A percentile compares a stretch with the other conserved stretches of the same genome.
These are phyloP conservation scores for Phylloporus sp. DNA, from an alignment of 1,284 basidiomycete species.

Conservation along the genomic window DNA sequence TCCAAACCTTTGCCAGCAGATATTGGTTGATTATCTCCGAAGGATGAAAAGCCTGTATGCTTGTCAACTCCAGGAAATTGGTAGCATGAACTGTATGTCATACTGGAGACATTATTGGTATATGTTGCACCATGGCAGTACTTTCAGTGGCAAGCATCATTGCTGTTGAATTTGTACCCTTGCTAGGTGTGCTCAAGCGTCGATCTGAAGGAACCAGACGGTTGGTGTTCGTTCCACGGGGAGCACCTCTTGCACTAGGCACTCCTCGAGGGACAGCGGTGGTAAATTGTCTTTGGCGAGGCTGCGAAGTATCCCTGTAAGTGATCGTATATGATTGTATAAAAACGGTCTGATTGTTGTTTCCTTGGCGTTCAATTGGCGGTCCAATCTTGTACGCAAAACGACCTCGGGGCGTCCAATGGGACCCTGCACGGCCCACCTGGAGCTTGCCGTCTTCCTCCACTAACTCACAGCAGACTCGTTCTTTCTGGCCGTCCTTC, in stretches of 20 bases:
- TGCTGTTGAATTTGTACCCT: background rate
- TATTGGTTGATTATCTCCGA: constrained; percentile 1
- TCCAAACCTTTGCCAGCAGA: background rate
- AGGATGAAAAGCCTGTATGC: background rate
- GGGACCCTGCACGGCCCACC: background rate
- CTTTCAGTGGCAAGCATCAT: background rate
- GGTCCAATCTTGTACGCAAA: background rate
- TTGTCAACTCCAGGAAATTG: background rate
- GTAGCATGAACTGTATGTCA: background rate
- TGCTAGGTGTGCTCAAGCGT: background rate
- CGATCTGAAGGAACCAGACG: background rate
- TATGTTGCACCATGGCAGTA: background rate
- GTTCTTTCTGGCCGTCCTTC: background rate
- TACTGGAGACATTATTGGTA: background rate
- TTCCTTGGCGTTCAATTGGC: background rate
- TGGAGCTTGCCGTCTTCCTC: background rate
- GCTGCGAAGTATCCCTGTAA: background rate
- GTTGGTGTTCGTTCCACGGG: background rate
- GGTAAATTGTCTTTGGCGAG: background rate
- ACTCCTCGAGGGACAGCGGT: background rate
- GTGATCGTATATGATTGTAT: constrained; percentile 3
- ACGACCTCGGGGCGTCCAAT: background rate
- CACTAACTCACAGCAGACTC: background rate
- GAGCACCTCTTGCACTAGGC: no score
- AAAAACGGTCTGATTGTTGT: background rate